Evolutionary conservation across 2,329 filamentous ascomycete species (phyloP).

Genomic region (Calycina herbarum): DNA sequence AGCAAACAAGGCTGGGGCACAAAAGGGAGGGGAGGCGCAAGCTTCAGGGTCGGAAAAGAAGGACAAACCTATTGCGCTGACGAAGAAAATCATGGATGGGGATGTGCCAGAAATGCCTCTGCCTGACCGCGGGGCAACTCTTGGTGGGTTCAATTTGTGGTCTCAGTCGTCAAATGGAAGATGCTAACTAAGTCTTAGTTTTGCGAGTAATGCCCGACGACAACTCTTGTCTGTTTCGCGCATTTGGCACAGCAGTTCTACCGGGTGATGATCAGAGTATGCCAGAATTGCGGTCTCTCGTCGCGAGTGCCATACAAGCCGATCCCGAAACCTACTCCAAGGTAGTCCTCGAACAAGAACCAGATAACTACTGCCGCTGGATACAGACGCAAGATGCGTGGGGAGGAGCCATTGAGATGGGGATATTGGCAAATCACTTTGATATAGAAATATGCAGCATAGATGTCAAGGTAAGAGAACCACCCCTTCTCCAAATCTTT

Average conservation of each 20-base stretch:
- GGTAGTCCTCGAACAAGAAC: conserved; percentile 70
- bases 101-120: conserved; percentile 42
- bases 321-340: conserved; percentile 72
- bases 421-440: conserved; percentile 81
- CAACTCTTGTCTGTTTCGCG: conserved; percentile 91
- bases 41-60: conserved; percentile 6
- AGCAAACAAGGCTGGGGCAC: conserved; percentile 13
- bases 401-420: conserved; percentile 90
- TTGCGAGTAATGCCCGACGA: conserved; percentile 96
- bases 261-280: conserved; percentile 60
- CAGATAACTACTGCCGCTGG: conserved; percentile 75
- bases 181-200: conserved; percentile 46
- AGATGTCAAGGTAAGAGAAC: conserved; percentile 63
- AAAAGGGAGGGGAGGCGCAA: conserved; percentile 11
- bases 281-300: conserved; percentile 72
- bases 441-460: conserved; percentile 82
- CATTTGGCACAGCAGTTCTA: conserved; percentile 78
- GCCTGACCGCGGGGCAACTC: conserved; percentile 51
- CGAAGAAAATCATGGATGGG: conserved; percentile 33
- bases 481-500: too few relatives aligned
- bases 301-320: conserved; percentile 75
- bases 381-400: conserved; percentile 80
- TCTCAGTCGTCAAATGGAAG: background rate
- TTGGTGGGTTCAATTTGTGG: conserved; percentile 45
- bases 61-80: conserved; percentile 28